phyloP scores from a whole-genome alignment of 176 grass and related monocot genomes.

The Aegilops tauschii region DNA sequence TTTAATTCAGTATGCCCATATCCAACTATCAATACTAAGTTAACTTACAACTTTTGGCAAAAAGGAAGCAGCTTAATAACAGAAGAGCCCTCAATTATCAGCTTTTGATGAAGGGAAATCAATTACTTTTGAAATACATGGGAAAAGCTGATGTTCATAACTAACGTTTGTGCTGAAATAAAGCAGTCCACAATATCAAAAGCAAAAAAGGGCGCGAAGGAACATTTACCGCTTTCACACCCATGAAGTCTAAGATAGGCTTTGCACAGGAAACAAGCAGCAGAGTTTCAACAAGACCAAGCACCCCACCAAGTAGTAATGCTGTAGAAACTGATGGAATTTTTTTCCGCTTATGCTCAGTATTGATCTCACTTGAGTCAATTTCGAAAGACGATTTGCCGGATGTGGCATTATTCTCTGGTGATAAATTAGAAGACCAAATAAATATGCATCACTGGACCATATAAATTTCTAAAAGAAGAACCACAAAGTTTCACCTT shows the following conservation, averaged over 20 bases:
- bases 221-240: slow-evolving; percentile 47
- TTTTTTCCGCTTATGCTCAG: slow-evolving; percentile 32
- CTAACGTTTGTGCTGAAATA: not conserved
- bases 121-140: not conserved
- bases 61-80: not conserved
- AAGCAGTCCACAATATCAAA: not conserved
- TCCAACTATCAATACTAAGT: not conserved
- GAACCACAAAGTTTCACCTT: slow-evolving; percentile 28
- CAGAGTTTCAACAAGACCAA: slow-evolving; percentile 54
- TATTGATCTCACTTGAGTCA: slow-evolving; percentile 6
- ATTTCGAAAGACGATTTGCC: slow-evolving; percentile 20
- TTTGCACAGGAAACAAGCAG: slow-evolving; percentile 51
- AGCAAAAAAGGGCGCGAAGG: not conserved
- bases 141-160: not conserved
- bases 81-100: not conserved
- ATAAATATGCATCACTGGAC: not conserved
- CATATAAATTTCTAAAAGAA: not conserved
- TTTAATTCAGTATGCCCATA: not conserved
- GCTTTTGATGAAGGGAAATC: not conserved
- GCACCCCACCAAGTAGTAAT: slow-evolving; percentile 52
- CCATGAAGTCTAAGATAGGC: slow-evolving; percentile 65
- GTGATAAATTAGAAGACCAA: not conserved
- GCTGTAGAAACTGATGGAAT: slow-evolving; percentile 69
- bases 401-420: slow-evolving; percentile 28
- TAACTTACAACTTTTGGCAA: not conserved